Evolutionary conservation across 2,329 filamentous ascomycete genomes (phyloP).

Genomic region (Coccinonectria pachysandricola): DNA sequence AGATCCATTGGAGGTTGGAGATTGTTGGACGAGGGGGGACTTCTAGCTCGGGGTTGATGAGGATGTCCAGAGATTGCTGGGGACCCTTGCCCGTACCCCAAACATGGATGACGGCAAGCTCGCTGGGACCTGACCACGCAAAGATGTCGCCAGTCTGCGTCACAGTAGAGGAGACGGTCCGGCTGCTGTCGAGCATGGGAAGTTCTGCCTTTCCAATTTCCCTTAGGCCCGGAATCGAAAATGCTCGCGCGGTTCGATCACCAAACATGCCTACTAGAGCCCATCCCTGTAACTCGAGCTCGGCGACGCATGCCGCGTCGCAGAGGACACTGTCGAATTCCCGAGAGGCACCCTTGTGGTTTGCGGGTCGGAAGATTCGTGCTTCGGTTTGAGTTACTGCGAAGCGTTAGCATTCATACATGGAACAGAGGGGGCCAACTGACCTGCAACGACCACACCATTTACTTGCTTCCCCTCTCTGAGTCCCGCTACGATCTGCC

Average conservation of each 20-base stretch:
- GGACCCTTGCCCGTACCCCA: constrained; percentile 66
- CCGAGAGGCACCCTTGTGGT: constrained; percentile 82
- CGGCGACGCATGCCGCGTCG: constrained; percentile 67
- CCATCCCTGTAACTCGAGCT: constrained; percentile 63
- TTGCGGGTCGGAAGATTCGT: constrained; percentile 80
- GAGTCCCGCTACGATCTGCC: constrained; percentile 63
- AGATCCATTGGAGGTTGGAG: constrained; percentile 92
- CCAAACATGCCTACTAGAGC: constrained; percentile 79
- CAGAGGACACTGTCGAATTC: constrained; percentile 77
- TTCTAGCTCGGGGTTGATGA: constrained; percentile 66
- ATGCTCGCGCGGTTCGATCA: constrained; percentile 69
- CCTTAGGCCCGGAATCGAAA: constrained; percentile 76
- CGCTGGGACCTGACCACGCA: constrained; percentile 80
- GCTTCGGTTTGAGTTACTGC: constrained; percentile 59
- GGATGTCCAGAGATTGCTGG: constrained; percentile 54
- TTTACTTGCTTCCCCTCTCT: constrained; percentile 65
- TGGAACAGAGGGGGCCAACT: constrained; percentile 16
- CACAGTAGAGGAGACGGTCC: constrained; percentile 60
- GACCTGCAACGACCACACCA: constrained; percentile 68
- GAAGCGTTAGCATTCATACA: constrained; percentile 15
- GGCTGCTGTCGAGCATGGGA: constrained; percentile 60
- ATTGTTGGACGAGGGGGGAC: constrained; percentile 83
- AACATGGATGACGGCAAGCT: constrained; percentile 71
- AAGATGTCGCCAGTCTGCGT: constrained; percentile 73
- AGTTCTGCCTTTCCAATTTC: constrained; percentile 65